phyloP scores from a whole-genome alignment of 2,329 filamentous ascomycete genomes.

The Ramichloridium luteum region DNA sequence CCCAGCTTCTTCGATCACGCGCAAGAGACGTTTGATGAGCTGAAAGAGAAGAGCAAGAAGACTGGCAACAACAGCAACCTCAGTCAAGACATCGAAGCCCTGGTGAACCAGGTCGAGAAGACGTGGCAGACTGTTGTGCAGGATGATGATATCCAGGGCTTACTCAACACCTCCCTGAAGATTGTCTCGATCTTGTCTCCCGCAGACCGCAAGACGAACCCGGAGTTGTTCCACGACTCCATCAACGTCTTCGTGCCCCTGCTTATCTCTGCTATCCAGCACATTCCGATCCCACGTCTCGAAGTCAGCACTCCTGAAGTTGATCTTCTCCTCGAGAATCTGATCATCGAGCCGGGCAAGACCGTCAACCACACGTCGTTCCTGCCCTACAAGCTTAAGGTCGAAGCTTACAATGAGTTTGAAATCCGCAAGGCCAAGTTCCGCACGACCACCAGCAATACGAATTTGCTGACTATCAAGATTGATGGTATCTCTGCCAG shows the following conservation, averaged over 20 bases:
- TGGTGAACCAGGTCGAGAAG: slow-evolving; percentile 55
- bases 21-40: slow-evolving; percentile 50
- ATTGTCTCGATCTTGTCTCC: slow-evolving; percentile 61
- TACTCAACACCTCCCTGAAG: slow-evolving; percentile 52
- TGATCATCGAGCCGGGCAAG: slow-evolving; percentile 76
- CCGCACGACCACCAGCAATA: slow-evolving; percentile 56
- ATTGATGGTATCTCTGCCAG: slow-evolving; percentile 72
- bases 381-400: slow-evolving; percentile 67
- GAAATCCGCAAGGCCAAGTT: slow-evolving; percentile 70
- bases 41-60: slow-evolving; percentile 43
- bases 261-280: slow-evolving; percentile 65
- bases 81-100: slow-evolving; percentile 57
- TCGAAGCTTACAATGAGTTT: slow-evolving; percentile 76
- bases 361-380: slow-evolving; percentile 82
- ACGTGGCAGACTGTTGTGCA: slow-evolving; percentile 57
- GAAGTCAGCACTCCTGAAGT: slow-evolving; percentile 74
- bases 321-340: slow-evolving; percentile 77
- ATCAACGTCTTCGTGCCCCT: slow-evolving; percentile 72
- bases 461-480: slow-evolving; percentile 58
- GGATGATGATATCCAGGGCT: slow-evolving; percentile 59
- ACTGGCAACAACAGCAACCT: slow-evolving; percentile 56
- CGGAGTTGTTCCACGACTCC: slow-evolving; percentile 60
- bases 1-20: slow-evolving; percentile 73
- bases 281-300: slow-evolving; percentile 79
- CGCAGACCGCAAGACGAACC: slow-evolving; percentile 50